Evolutionary conservation across 202 grass and related monocot genomes (phyloP).

Genomic region (Bolboschoenoplectus hybrid): DNA sequence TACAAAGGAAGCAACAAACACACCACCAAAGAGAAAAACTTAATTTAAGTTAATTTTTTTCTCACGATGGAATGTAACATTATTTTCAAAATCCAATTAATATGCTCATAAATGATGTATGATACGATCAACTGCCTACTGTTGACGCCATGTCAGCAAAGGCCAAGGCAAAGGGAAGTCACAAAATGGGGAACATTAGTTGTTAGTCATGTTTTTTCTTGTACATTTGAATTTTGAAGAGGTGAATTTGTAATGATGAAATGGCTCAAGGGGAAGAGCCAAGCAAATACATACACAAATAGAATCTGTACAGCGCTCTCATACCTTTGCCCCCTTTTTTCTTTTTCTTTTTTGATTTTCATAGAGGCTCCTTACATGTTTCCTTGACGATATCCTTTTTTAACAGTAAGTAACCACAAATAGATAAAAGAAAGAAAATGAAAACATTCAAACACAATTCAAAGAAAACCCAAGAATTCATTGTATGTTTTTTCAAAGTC

Average conservation of each 20-base stretch:
- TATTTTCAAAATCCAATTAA: constrained; percentile 23
- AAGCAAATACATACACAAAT: constrained; percentile 39
- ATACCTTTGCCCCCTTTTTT: neutral
- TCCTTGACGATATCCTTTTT: neutral
- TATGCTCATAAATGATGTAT: constrained; percentile 24
- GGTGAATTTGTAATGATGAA: constrained; percentile 38
- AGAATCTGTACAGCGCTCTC: constrained; percentile 39
- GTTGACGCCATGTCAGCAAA: constrained; percentile 24
- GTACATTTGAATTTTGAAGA: constrained; percentile 23
- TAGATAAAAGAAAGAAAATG: too few species aligned
- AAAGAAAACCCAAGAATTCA: neutral
- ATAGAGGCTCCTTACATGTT: neutral
- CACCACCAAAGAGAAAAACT: constrained; percentile 35
- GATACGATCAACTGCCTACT: constrained; percentile 24
- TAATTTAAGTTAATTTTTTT: constrained; percentile 15
- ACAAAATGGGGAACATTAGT: constrained; percentile 36
- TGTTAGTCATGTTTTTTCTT: constrained; percentile 30
- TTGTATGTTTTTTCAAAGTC: neutral
- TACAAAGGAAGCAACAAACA: constrained; percentile 10
- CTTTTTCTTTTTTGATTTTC: neutral
- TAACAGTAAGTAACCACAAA: neutral
- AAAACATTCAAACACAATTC: neutral
- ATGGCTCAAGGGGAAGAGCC: constrained; percentile 39
- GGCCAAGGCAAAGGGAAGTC: constrained; percentile 33
- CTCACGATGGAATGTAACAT: constrained; percentile 24